These are phyloP conservation scores for Chrysanthemum seticuspe DNA, from an alignment of 129 eudicot genomes.

Conservation along the genomic window DNA sequence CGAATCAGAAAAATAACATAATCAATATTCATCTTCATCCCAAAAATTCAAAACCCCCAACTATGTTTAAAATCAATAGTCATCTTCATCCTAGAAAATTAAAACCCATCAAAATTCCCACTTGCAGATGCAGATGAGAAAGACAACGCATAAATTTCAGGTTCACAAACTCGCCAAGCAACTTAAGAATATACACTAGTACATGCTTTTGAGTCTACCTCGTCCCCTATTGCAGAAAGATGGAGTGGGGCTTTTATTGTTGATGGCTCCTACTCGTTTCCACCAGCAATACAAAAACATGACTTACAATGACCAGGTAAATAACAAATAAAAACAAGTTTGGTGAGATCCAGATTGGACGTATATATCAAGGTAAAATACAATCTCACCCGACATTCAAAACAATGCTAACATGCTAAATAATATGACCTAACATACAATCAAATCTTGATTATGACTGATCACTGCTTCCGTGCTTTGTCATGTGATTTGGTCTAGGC, in stretches of 20 bases:
- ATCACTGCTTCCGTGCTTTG: slow-evolving; percentile 34
- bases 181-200: slow-evolving; percentile 12
- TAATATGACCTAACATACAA: slow-evolving; percentile 23
- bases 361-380: too few species aligned
- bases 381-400: slow-evolving; percentile 14
- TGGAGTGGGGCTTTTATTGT: slow-evolving; percentile 11
- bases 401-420: slow-evolving; percentile 29
- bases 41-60: not conserved
- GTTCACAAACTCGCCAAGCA: not conserved
- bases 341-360: too few species aligned
- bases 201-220: slow-evolving; percentile 20
- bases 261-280: slow-evolving; percentile 7
- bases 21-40: not conserved
- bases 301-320: slow-evolving; percentile 11
- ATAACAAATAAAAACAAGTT: not conserved
- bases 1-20: not conserved
- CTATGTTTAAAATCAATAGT: not conserved
- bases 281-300: slow-evolving; percentile 13
- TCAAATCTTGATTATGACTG: slow-evolving; percentile 3
- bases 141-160: not conserved
- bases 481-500: slow-evolving; percentile 56
- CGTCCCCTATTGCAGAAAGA: not conserved
- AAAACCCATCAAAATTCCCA: not conserved
- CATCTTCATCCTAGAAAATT: not conserved
- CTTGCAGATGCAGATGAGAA: not conserved